phyloP scores from a whole-genome alignment of 1,284 basidiomycete species.

The Gomphus bonarii region DNA sequence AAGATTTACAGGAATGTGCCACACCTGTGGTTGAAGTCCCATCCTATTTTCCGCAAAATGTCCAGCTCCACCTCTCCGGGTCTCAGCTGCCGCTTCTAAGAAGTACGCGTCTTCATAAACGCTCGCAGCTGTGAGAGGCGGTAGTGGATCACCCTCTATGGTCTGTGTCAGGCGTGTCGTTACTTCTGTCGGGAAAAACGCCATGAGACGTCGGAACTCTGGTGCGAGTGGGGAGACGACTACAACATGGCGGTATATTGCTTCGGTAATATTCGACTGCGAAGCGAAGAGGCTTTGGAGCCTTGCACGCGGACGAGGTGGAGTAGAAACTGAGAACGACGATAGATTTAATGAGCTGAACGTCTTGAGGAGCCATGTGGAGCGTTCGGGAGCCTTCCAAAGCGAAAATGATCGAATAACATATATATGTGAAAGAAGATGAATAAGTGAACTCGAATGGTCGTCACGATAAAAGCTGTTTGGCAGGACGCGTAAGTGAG shows the following conservation, averaged over 20 bases:
- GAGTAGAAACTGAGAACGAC: constrained; percentile 21
- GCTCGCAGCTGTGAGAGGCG: constrained; percentile 49
- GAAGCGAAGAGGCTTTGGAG: constrained; percentile 37
- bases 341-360: constrained; percentile 31
- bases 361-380: constrained; percentile 60
- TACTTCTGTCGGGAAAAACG: constrained; percentile 57
- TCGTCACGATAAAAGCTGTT: constrained; percentile 26
- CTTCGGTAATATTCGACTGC: constrained; percentile 30
- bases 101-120: constrained; percentile 69
- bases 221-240: constrained; percentile 47
- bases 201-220: constrained; percentile 45
- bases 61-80: not conserved
- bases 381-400: constrained; percentile 68
- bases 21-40: not conserved
- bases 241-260: constrained; percentile 65
- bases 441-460: constrained; percentile 13
- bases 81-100: constrained; percentile 37
- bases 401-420: constrained; percentile 62
- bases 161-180: constrained; percentile 26
- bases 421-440: constrained; percentile 78
- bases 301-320: constrained; percentile 25
- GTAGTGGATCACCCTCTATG: constrained; percentile 74
- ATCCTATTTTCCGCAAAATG: not conserved
- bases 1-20: not conserved
- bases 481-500: constrained; percentile 17